Base-by-base conservation (phyloP, 1,284 basidiomycete species). In the Sparassis latifolia region DNA sequence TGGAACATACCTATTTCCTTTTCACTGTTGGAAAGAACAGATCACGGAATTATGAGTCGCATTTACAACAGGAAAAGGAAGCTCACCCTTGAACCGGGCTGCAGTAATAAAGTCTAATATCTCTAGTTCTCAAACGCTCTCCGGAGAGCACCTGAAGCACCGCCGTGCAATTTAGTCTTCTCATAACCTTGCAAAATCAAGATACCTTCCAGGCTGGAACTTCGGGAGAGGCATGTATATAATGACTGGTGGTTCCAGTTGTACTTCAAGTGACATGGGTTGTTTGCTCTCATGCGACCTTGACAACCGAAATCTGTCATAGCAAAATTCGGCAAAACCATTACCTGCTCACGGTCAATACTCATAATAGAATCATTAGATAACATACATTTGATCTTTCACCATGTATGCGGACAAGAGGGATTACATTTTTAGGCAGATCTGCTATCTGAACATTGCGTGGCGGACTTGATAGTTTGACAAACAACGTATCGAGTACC, bases 231-330 rank as follows among this genome's bases (percentile, higher is more conserved):
- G 32, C 46, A 50, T 3, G 54, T 55, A 35, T 55, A 55, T 6
- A 55, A 27, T 2, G 51, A 50, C 32, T 52, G 49, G 31, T 48
- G 30, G 29, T 20, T 55, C 27, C 31, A 39, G 30, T 50, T 52
- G 28, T 52, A 28, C 4, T 48, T n/a, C 9, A 53, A 12, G 38
- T 55, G 33, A 35, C 41, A 43, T 2, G 42, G 29, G 39, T 55
- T 55, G n/a, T 42, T 12, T 2, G 20, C 33, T 3, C 51, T 39
- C 2, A 51, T 55, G 5, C 46, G 45, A 6, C 51, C 54, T 39
- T 55, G 54, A 2, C 37, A 48, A 2, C 10, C 42, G 31, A 44
- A 55, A 46, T 55, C 49, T 3, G 49, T 51, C 54, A 55, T 46
- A 5, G 44, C 33, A 38, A 52, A 50, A 20, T 50, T 50, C 12